A percentile compares a stretch with the other conserved stretches of the same genome.
Conservation (phyloP, 1,284 basidiomycete species). For the Moesziomyces parantarcticus region DNA sequence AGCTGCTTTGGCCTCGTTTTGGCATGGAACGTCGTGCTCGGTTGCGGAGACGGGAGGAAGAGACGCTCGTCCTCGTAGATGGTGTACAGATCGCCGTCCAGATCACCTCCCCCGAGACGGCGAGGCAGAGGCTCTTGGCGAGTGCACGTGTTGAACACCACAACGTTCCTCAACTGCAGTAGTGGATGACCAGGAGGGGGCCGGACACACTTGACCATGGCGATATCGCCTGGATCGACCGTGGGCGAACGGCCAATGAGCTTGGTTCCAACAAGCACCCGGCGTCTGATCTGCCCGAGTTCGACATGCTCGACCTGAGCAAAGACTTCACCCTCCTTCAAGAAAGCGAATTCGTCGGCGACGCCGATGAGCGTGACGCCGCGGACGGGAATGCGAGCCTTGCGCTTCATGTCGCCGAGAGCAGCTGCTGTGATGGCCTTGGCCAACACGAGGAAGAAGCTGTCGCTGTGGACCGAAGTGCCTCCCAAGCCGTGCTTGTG, state of each 20-base stretch:
- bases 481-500: slow-evolving; percentile 22
- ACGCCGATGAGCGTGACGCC: slow-evolving; percentile 38
- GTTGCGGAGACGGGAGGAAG: slow-evolving; percentile 71
- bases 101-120: slow-evolving; percentile 42
- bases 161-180: slow-evolving; percentile 39
- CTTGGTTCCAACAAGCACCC: slow-evolving; percentile 32
- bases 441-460: slow-evolving; percentile 28
- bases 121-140: slow-evolving; percentile 25
- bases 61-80: slow-evolving; percentile 69
- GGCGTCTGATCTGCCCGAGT: slow-evolving; percentile 3
- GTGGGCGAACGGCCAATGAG: slow-evolving; percentile 48
- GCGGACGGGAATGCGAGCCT: slow-evolving; percentile 29
- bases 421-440: slow-evolving; percentile 27
- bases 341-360: slow-evolving; percentile 42
- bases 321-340: slow-evolving; percentile 45
- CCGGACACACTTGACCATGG: slow-evolving; percentile 32
- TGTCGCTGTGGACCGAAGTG: slow-evolving; percentile 8
- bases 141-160: slow-evolving; percentile 44
- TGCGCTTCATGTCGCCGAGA: slow-evolving; percentile 46
- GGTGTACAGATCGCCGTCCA: slow-evolving; percentile 68
- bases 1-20: slow-evolving; percentile 71
- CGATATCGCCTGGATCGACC: slow-evolving; percentile 43
- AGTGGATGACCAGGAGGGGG: slow-evolving; percentile 42
- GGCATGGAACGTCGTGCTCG: slow-evolving; percentile 66
- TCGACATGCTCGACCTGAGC: slow-evolving; percentile 31